These are phyloP conservation scores for Oenanthe javanica DNA, from an alignment of 140 eudicot genomes.

Conservation along the genomic window DNA sequence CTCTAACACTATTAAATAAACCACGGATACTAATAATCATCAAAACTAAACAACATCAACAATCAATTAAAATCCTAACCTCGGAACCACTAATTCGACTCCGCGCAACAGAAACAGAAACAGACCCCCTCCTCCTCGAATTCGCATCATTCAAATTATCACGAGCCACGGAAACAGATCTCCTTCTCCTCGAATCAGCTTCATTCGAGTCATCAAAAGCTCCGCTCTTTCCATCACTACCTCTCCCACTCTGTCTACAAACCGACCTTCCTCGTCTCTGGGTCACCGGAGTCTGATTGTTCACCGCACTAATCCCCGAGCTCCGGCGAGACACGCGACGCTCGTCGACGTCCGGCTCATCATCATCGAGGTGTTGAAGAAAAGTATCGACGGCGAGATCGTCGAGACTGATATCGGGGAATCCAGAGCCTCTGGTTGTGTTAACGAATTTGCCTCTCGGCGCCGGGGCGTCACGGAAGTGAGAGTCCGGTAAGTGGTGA, in stretches of 20 bases:
- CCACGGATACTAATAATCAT: background rate
- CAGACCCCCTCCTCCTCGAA: background rate
- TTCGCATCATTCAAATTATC: constrained; percentile 32
- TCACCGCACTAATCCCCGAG: constrained; percentile 26
- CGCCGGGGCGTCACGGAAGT: constrained; percentile 22
- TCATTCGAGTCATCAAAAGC: constrained; percentile 11
- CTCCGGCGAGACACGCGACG: constrained; percentile 28
- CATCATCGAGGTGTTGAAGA: constrained; percentile 26
- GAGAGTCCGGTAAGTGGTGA: constrained; percentile 27
- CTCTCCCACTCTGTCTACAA: constrained; percentile 35
- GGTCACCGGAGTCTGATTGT: constrained; percentile 28
- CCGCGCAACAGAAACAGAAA: background rate
- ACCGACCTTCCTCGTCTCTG: constrained; percentile 83
- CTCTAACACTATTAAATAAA: background rate
- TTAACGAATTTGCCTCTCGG: constrained; percentile 78
- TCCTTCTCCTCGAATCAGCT: constrained; percentile 55
- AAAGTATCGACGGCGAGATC: constrained; percentile 86
- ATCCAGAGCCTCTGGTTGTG: constrained; percentile 64
- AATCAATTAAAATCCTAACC: background rate
- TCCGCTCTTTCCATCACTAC: background rate
- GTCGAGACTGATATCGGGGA: constrained; percentile 71
- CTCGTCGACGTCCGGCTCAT: constrained; percentile 23
- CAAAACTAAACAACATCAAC: background rate
- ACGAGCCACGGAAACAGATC: constrained; percentile 75
- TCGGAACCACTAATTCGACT: background rate